Evolutionary conservation across 164 flowering plant species (phyloP).

Genomic region (Santalum album): DNA sequence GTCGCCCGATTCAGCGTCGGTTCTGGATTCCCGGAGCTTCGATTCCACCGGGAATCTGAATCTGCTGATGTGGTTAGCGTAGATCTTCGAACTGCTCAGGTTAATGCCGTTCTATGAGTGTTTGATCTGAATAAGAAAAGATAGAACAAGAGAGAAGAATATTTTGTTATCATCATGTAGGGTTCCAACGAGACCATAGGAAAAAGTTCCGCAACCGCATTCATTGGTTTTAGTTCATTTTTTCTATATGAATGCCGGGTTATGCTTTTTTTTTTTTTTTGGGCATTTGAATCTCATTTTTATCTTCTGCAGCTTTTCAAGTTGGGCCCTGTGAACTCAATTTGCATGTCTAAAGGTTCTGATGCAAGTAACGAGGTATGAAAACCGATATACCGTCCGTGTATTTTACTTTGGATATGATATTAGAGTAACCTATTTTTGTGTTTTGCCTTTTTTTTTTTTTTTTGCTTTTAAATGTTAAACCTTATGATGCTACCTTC

Average conservation of each 20-base stretch:
- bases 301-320: slow-evolving; percentile 47
- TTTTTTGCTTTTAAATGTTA: no score
- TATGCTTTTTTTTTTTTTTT: neutral
- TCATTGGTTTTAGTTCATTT: neutral
- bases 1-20: slow-evolving; percentile 39
- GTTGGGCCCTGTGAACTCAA: slow-evolving; percentile 44
- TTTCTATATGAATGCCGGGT: neutral
- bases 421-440: neutral
- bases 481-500: no score
- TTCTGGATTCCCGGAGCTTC: slow-evolving; percentile 37
- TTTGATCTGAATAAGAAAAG: neutral
- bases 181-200: neutral
- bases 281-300: neutral
- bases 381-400: neutral
- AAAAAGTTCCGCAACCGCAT: neutral
- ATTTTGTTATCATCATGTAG: neutral
- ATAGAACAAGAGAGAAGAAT: neutral
- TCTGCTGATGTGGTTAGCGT: slow-evolving; percentile 19
- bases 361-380: slow-evolving; percentile 36
- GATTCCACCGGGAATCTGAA: slow-evolving; percentile 28
- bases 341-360: slow-evolving; percentile 48
- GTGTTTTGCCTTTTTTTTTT: neutral
- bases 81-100: slow-evolving; percentile 50
- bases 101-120: slow-evolving; percentile 2
- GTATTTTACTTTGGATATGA: neutral